These are phyloP conservation scores for Colletotrichum gloeosporioides DNA, from an alignment of 2,329 filamentous ascomycete species.

Conservation along the genomic window DNA sequence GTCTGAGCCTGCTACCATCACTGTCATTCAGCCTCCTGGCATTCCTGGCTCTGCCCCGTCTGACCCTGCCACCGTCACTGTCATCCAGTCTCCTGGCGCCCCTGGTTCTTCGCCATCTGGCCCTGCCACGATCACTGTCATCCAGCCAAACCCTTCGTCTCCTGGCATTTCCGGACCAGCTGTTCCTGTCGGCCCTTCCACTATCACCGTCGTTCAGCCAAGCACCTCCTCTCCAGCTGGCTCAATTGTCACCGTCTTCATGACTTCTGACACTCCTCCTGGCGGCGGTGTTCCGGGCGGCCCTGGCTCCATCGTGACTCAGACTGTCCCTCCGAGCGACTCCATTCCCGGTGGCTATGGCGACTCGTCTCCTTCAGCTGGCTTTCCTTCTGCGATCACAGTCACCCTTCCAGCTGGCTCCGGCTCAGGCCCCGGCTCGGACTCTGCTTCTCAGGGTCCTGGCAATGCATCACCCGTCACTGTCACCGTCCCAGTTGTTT, in stretches of 20 bases:
- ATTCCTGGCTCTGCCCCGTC: background rate
- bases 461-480: background rate
- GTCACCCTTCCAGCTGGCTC: background rate
- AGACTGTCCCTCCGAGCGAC: background rate
- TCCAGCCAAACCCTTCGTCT: background rate
- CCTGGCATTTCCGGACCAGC: background rate
- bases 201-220: background rate
- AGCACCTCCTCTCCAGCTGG: background rate
- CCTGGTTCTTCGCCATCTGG: background rate
- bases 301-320: background rate
- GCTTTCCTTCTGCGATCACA: background rate
- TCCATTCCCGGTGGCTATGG: slow-evolving; percentile 7
- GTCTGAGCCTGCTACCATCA: background rate
- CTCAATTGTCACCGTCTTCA: background rate
- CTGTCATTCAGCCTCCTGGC: background rate
- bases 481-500: background rate
- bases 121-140: background rate
- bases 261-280: background rate
- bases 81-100: background rate
- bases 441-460: background rate
- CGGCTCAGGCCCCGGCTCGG: background rate
- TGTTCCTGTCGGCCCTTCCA: background rate
- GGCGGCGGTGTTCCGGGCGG: background rate
- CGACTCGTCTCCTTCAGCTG: background rate
- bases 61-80: background rate